phyloP scores from a whole-genome alignment of 306 rosid genomes.

The Ammopiptanthus mongolicus region DNA sequence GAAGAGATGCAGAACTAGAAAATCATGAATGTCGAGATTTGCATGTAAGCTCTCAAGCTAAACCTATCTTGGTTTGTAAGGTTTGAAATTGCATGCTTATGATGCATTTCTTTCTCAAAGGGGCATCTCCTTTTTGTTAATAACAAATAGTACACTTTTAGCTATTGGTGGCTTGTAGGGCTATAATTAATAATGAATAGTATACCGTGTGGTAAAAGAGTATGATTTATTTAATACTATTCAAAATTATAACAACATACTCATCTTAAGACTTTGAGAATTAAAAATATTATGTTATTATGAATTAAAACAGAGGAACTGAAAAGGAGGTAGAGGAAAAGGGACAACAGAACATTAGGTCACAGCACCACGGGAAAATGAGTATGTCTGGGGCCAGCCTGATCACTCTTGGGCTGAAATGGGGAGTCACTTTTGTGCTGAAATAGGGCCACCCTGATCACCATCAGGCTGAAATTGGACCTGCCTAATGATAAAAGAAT shows the following conservation, averaged over 20 bases:
- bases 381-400: neutral
- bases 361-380: neutral
- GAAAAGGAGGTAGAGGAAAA: neutral
- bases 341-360: neutral
- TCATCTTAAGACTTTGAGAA: neutral
- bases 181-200: neutral
- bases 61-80: conserved; percentile 36
- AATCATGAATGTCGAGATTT: conserved; percentile 58
- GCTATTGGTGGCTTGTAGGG: neutral
- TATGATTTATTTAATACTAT: conserved; percentile 1
- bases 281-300: neutral
- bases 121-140: neutral
- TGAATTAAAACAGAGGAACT: neutral
- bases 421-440: neutral
- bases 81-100: conserved; percentile 32
- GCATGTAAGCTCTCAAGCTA: conserved; percentile 43
- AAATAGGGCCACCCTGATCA: neutral
- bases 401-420: neutral
- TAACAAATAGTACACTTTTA: conserved; percentile 12
- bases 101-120: conserved; percentile 10
- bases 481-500: neutral
- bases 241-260: neutral
- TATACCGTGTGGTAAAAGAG: neutral
- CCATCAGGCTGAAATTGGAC: neutral
- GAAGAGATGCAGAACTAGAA: conserved; percentile 40